Conservation (phyloP, 106 monocot species). For the Allium cepa region DNA sequence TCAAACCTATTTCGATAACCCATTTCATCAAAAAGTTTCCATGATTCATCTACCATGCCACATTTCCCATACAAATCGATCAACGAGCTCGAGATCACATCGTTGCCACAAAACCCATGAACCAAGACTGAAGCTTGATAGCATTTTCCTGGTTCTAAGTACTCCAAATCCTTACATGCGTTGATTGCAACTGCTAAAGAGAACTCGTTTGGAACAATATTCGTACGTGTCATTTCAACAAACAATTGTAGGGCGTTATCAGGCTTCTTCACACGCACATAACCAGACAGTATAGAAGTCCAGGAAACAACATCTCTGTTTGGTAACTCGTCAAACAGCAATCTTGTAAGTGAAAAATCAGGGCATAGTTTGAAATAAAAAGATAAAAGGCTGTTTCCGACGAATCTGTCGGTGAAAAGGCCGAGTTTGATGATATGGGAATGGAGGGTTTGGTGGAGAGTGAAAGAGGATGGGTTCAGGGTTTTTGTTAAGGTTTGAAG, state of each 20-base stretch:
- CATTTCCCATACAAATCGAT: slow-evolving; percentile 64
- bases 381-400: slow-evolving; percentile 65
- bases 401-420: slow-evolving; percentile 49
- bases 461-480: slow-evolving; percentile 15
- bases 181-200: slow-evolving; percentile 46
- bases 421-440: slow-evolving; percentile 60
- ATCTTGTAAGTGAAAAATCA: slow-evolving; percentile 30
- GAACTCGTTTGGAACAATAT: slow-evolving; percentile 43
- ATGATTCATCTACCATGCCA: slow-evolving; percentile 24
- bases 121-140: slow-evolving; percentile 29
- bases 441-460: slow-evolving; percentile 48
- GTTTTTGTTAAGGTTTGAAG: slow-evolving; percentile 36
- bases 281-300: slow-evolving; percentile 68
- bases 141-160: slow-evolving; percentile 26
- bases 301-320: slow-evolving; percentile 58
- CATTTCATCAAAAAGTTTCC: slow-evolving; percentile 47
- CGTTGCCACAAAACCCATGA: slow-evolving; percentile 27
- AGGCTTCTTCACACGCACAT: slow-evolving; percentile 45
- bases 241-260: slow-evolving; percentile 34
- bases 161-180: slow-evolving; percentile 33
- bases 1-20: slow-evolving; percentile 20
- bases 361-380: slow-evolving; percentile 60
- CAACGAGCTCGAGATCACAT: slow-evolving; percentile 48
- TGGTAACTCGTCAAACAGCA: slow-evolving; percentile 51
- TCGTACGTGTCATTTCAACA: slow-evolving; percentile 30